These are phyloP conservation scores for Moniliophthora roreri DNA, from an alignment of 1,284 basidiomycete genomes.

Conservation along the genomic window DNA sequence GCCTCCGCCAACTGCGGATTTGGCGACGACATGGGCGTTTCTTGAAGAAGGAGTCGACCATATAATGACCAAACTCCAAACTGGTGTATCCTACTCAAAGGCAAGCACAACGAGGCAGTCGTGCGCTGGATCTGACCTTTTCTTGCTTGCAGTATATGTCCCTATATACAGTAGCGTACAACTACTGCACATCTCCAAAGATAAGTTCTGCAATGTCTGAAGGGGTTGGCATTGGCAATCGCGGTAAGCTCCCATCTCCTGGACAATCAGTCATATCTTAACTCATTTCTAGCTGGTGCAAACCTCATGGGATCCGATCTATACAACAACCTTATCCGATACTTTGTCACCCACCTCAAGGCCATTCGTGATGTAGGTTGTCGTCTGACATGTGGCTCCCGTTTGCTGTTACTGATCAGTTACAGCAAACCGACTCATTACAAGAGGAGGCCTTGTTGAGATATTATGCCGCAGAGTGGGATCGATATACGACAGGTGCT, in stretches of 20 bases:
- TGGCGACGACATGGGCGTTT: conserved; percentile 85
- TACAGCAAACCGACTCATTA: conserved; percentile 65
- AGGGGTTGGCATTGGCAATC: conserved; percentile 38
- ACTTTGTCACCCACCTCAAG: conserved; percentile 79
- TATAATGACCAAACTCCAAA: conserved; percentile 87
- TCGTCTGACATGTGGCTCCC: neutral
- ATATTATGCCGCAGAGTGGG: conserved; percentile 94
- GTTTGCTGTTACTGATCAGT: neutral
- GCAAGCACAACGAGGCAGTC: conserved; percentile 10
- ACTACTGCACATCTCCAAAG: conserved; percentile 91
- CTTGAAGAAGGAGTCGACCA: conserved; percentile 89
- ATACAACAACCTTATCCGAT: conserved; percentile 84
- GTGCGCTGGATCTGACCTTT: neutral
- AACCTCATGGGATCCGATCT: conserved; percentile 92
- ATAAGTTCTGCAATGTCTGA: conserved; percentile 59
- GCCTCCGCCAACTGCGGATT: conserved; percentile 48
- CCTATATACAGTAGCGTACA: conserved; percentile 90
- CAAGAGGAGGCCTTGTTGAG: conserved; percentile 86
- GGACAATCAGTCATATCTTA: conserved; percentile 20
- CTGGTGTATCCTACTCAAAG: conserved; percentile 87
- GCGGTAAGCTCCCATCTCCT: conserved; percentile 48
- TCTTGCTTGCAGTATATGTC: conserved; percentile 73
- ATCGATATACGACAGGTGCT: conserved; percentile 94
- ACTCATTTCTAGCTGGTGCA: conserved; percentile 64
- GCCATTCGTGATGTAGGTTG: conserved; percentile 56